Evolutionary conservation across 2,329 filamentous ascomycete species (phyloP).

Genomic region (Monilinia laxa): DNA sequence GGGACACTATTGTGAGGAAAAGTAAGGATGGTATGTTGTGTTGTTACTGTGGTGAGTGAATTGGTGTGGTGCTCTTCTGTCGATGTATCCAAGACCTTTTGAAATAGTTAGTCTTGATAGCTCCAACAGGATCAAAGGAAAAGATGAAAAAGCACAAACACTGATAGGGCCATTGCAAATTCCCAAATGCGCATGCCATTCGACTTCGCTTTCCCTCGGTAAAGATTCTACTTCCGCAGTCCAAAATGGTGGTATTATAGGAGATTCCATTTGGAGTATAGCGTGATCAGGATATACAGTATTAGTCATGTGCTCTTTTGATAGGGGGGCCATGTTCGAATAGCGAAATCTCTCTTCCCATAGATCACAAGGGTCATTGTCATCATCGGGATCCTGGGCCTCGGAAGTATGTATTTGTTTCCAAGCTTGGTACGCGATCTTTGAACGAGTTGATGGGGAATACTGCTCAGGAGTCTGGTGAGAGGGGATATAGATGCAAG

Average conservation of each 20-base stretch:
- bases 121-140: background rate
- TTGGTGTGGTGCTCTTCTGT: background rate
- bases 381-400: conserved; percentile 51
- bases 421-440: conserved; percentile 52
- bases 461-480: conserved; percentile 40
- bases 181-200: conserved; percentile 77
- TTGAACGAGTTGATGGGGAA: conserved; percentile 41
- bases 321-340: conserved; percentile 25
- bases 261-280: background rate
- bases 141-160: conserved; percentile 9
- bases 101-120: background rate
- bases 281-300: conserved; percentile 1
- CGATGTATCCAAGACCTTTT: conserved; percentile 13
- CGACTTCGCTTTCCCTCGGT: conserved; percentile 70
- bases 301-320: background rate
- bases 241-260: conserved; percentile 61
- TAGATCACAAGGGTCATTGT: conserved; percentile 56
- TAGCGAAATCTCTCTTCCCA: conserved; percentile 65
- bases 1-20: background rate
- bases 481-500: conserved; percentile 68
- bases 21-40: conserved; percentile 14
- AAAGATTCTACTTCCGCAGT: conserved; percentile 73
- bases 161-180: conserved; percentile 41
- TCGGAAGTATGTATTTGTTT: conserved; percentile 33
- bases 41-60: conserved; percentile 18